phyloP scores from a whole-genome alignment of 2,329 filamentous ascomycete genomes.

The Zymoseptoria crescenta region DNA sequence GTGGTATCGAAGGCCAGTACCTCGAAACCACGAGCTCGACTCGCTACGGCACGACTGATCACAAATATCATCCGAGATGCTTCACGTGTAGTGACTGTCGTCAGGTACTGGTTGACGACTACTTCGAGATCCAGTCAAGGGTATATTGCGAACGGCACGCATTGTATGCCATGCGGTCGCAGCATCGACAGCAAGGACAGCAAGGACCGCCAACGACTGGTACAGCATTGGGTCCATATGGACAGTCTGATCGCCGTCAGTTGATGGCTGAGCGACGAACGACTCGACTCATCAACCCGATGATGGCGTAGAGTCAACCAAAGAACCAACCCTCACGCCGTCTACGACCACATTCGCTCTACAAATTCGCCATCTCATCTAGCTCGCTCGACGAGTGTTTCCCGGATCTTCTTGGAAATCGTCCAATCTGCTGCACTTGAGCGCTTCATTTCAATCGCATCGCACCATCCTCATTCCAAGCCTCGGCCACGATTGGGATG shows the following conservation, averaged over 20 bases:
- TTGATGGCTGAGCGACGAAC: slow-evolving; percentile 28
- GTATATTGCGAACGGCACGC: slow-evolving; percentile 87
- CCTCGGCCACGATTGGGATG: not conserved
- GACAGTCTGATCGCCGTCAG: slow-evolving; percentile 13
- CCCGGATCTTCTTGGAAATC: not conserved
- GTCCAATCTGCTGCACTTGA: not conserved
- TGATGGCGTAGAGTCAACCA: slow-evolving; percentile 20
- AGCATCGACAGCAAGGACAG: slow-evolving; percentile 14
- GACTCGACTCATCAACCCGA: slow-evolving; percentile 28
- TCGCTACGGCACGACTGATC: slow-evolving; percentile 44
- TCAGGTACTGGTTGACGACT: slow-evolving; percentile 67
- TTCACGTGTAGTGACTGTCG: slow-evolving; percentile 78
- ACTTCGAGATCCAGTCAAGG: slow-evolving; percentile 76
- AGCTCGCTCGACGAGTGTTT: not conserved
- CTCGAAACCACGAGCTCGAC: slow-evolving; percentile 56
- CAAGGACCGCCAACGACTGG: slow-evolving; percentile 2
- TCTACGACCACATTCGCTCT: not conserved
- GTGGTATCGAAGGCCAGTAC: slow-evolving; percentile 89
- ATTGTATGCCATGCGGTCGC: slow-evolving; percentile 37
- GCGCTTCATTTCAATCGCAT: not conserved
- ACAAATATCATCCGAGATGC: slow-evolving; percentile 82
- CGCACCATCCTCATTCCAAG: not conserved
- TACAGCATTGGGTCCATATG: not conserved
- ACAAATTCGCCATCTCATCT: not conserved
- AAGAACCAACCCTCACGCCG: not conserved